phyloP scores from a whole-genome alignment of 2,329 filamentous ascomycete species.

The Hirsutella rhossiliensis region DNA sequence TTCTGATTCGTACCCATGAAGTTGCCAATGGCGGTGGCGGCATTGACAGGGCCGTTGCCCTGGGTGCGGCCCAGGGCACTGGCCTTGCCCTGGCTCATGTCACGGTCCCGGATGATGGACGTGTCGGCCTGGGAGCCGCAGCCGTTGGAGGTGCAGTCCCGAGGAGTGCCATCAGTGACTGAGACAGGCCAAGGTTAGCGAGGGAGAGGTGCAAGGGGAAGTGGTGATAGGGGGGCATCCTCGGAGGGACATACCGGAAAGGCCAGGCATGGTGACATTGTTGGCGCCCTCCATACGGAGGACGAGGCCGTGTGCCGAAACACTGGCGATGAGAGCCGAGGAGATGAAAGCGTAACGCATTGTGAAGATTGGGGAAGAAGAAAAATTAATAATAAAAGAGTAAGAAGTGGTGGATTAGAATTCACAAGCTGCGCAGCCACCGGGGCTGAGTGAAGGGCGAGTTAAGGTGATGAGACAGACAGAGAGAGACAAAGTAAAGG shows the following conservation, averaged over 20 bases:
- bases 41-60: constrained; percentile 45
- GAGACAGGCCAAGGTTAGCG: constrained; percentile 1
- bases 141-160: constrained; percentile 48
- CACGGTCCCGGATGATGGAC: constrained; percentile 52
- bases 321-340: constrained; percentile 28
- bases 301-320: constrained; percentile 47
- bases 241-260: constrained; percentile 20
- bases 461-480: neutral
- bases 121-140: constrained; percentile 60
- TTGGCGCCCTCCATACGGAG: constrained; percentile 46
- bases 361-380: constrained; percentile 5
- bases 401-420: neutral
- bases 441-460: neutral
- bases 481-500: neutral
- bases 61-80: constrained; percentile 54
- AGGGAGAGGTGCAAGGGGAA: neutral
- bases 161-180: constrained; percentile 54
- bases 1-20: constrained; percentile 41
- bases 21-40: constrained; percentile 40
- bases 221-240: too few species aligned
- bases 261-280: constrained; percentile 49
- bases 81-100: constrained; percentile 38
- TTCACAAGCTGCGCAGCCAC: neutral
- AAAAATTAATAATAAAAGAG: neutral
- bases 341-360: constrained; percentile 18